phyloP scores from a whole-genome alignment of 257 asterid species.

The Salvia splendens region DNA sequence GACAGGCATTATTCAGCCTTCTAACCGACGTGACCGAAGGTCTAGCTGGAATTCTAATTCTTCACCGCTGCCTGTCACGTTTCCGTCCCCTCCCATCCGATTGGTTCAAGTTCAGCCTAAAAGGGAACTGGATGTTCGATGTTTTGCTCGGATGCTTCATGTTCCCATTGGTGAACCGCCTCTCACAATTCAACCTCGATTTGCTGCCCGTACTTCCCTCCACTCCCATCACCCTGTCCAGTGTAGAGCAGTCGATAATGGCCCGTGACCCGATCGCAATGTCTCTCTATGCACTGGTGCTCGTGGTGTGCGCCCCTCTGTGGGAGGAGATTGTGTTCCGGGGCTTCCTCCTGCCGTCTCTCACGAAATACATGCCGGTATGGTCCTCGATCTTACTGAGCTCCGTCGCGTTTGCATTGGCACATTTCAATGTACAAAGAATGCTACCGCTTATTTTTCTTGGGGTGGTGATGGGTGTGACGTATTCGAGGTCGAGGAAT shows the following conservation, averaged over 20 bases:
- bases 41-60: constrained; percentile 87
- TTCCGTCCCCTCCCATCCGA: constrained; percentile 82
- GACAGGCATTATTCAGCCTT: constrained; percentile 96
- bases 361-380: constrained; percentile 96
- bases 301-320: constrained; percentile 88
- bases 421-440: constrained; percentile 94
- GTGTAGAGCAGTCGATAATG: constrained; percentile 86
- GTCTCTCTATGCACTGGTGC: constrained; percentile 79
- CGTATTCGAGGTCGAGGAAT: constrained; percentile 84
- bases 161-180: constrained; percentile 89
- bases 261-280: constrained; percentile 92
- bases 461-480: constrained; percentile 93
- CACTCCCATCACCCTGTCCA: constrained; percentile 75
- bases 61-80: constrained; percentile 66
- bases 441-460: constrained; percentile 85
- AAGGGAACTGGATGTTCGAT: constrained; percentile 76
- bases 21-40: constrained; percentile 90
- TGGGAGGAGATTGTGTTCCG: constrained; percentile 97
- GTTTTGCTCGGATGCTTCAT: constrained; percentile 76
- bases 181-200: constrained; percentile 83
- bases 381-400: constrained; percentile 87
- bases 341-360: constrained; percentile 88
- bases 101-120: constrained; percentile 84
- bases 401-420: constrained; percentile 83
- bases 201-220: constrained; percentile 74